These are phyloP conservation scores for Phytophthora pluvialis DNA, from an alignment of 352 stramenopile genomes.

Conservation along the genomic window DNA sequence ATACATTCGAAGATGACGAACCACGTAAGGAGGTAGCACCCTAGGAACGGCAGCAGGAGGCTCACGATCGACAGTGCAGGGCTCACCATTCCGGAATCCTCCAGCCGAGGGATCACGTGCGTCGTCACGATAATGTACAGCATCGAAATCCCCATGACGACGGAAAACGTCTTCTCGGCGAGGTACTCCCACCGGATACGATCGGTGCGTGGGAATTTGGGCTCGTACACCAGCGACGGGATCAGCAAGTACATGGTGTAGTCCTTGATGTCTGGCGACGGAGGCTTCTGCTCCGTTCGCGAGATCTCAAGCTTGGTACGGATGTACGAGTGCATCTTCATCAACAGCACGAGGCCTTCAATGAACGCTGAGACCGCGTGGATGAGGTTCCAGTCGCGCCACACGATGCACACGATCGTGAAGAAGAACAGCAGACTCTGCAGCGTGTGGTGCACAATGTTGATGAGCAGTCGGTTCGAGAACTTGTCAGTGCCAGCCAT, in stretches of 20 bases:
- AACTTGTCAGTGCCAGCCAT: slow-evolving; percentile 54
- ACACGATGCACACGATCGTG: slow-evolving; percentile 70
- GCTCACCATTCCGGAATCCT: slow-evolving; percentile 67
- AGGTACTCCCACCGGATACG: slow-evolving; percentile 89
- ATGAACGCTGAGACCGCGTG: slow-evolving; percentile 79
- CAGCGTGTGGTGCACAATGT: slow-evolving; percentile 73
- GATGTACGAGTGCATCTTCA: slow-evolving; percentile 89
- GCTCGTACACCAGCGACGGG: slow-evolving; percentile 96
- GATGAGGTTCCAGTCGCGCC: slow-evolving; percentile 77
- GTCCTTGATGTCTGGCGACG: slow-evolving; percentile 52
- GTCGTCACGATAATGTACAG: slow-evolving; percentile 93
- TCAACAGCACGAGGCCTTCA: slow-evolving; percentile 75
- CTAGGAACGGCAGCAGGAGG: slow-evolving; percentile 93
- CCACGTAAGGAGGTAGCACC: slow-evolving; percentile 96
- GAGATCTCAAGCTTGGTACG: slow-evolving; percentile 72
- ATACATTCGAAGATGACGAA: slow-evolving; percentile 98
- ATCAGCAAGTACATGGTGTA: slow-evolving; percentile 77
- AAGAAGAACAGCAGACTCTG: slow-evolving; percentile 80
- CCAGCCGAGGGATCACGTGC: slow-evolving; percentile 85
- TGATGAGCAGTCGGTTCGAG: slow-evolving; percentile 55
- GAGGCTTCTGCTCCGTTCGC: slow-evolving; percentile 35
- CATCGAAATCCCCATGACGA: slow-evolving; percentile 79
- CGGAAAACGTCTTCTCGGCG: slow-evolving; percentile 75
- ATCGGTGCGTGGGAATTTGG: slow-evolving; percentile 88
- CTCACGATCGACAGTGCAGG: slow-evolving; percentile 70